Evolutionary conservation across 2,329 filamentous ascomycete genomes (phyloP), one percentile per base, ranked within the genome.

Genomic region (Fusarium lateritium): DNA sequence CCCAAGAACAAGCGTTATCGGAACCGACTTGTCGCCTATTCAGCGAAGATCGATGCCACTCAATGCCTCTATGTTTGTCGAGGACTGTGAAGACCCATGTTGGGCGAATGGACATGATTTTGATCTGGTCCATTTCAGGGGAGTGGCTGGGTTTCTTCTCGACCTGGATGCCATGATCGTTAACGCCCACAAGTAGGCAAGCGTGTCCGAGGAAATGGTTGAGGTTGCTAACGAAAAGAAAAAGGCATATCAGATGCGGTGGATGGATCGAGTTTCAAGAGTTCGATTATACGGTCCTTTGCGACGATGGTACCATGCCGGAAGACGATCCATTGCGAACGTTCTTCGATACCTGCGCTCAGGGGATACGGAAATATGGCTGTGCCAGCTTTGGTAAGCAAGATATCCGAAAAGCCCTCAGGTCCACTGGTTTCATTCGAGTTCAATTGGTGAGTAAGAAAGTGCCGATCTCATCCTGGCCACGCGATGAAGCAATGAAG

Each of bases 41-140:
- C 83, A 85, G 66, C 81, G 82, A 3, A 77, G 76, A 36, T 82
- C 79, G 76, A 81, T 90, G 14, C 89, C 88, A 17, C 82, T 85
- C 13, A 91, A 91, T 72, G 82, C 88, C n/a, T 82, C 81, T 9
- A 90, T 90, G 77, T 80, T 89, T 60, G 83, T 91, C 11, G 89
- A 91, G 70, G 88, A 91, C 72, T 84, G 85, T 51, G 87, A 80
- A 60, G 78, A 90, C 66, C 81, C 85, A 46, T 82, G 86, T 10
- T 91, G 89, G 89, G 67, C 78, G 6, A 79, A 80, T 26, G 86
- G 85, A 50, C 77, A 81, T 6, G 79, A 84, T 54, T 89, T 86
- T 72, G 88, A 90, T 74, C 83, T 86, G 65, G 84, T 90, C 2
- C 83, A 83, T 81, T 85, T 83, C 71, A 82, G 78, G 71, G 83